phyloP scores from a whole-genome alignment of 768 basidiomycete genomes.

The Russula sp. region DNA sequence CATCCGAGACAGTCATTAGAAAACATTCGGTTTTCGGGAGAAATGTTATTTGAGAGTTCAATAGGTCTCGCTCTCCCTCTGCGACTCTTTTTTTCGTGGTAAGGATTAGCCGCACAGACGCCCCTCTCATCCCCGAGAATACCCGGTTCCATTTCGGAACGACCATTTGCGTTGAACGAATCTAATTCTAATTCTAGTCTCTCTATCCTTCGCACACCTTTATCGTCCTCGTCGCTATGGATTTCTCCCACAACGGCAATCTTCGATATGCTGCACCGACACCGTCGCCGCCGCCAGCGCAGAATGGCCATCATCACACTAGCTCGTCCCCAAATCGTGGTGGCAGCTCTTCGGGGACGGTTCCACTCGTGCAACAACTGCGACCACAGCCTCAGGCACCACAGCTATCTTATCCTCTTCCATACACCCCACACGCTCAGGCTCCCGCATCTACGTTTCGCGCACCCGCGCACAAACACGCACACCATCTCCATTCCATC shows the following conservation, averaged over 20 bases:
- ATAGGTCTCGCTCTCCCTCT: not conserved
- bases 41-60: not conserved
- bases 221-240: not conserved
- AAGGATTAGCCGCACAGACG: not conserved
- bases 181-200: too few relatives aligned
- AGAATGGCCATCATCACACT: not conserved
- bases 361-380: not conserved
- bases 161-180: not conserved
- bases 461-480: conserved; percentile 81
- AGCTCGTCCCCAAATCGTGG: not conserved
- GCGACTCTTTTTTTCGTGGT: too few relatives aligned
- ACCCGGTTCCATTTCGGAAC: conserved; percentile 10
- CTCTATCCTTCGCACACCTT: too few relatives aligned
- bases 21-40: too few relatives aligned
- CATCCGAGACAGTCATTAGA: too few relatives aligned
- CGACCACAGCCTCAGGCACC: not conserved
- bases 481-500: conserved; percentile 81
- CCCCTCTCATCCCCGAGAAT: conserved; percentile 6
- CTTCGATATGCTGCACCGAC: not conserved
- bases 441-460: conserved; percentile 38
- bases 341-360: not conserved
- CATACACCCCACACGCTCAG: not conserved
- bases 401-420: not conserved
- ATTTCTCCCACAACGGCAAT: not conserved
- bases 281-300: not conserved